Evolutionary conservation across 2,329 filamentous ascomycete species (phyloP).

Genomic region (Colletotrichum sp.): DNA sequence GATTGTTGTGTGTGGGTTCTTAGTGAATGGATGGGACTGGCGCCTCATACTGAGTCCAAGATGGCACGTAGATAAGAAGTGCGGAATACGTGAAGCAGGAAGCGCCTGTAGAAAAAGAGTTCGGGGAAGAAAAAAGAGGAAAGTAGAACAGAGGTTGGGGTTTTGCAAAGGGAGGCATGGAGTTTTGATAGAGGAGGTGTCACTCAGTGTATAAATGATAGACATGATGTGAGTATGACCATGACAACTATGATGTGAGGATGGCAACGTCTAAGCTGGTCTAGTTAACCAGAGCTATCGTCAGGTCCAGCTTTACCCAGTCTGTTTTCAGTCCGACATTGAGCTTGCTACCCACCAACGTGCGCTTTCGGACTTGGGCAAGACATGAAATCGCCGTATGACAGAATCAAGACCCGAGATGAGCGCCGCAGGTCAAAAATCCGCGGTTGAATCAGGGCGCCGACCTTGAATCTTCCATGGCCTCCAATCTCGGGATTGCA

Average conservation of each 20-base stretch:
- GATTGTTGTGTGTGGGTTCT: not conserved
- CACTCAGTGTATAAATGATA: rapidly evolving
- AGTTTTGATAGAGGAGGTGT: rapidly evolving
- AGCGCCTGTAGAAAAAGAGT: not conserved
- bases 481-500: not conserved
- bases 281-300: not conserved
- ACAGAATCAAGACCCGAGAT: not conserved
- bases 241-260: not conserved
- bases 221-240: not conserved
- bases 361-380: not conserved
- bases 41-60: no score
- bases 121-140: not conserved
- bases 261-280: rapidly evolving
- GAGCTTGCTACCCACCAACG: not conserved
- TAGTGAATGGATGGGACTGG: not conserved
- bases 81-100: no score
- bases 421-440: not conserved
- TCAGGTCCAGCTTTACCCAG: rapidly evolving
- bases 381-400: not conserved
- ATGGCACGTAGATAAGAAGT: no score
- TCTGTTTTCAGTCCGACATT: not conserved
- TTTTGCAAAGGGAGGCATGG: not conserved
- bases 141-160: not conserved
- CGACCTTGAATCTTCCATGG: not conserved
- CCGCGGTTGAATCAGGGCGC: not conserved